These are phyloP conservation scores for Xylaria sp. DNA, from an alignment of 495 filamentous ascomycete species.

Conservation along the genomic window DNA sequence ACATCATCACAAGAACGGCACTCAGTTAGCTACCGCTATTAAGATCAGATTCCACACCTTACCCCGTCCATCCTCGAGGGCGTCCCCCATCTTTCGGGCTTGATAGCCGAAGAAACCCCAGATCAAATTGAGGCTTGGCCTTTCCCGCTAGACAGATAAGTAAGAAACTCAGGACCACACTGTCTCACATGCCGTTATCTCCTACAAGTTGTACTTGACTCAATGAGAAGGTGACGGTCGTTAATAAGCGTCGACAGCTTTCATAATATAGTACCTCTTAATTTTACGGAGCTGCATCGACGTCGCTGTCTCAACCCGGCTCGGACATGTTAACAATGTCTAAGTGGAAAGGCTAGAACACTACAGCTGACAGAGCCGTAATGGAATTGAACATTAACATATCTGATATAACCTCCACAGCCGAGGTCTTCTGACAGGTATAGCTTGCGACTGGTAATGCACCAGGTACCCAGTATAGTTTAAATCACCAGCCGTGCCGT, in stretches of 20 bases:
- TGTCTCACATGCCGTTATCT: neutral
- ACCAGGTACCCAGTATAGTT: conserved; percentile 8
- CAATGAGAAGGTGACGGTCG: neutral
- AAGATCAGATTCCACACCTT: conserved; percentile 7
- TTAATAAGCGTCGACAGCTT: neutral
- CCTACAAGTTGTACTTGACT: neutral
- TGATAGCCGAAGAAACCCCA: conserved; percentile 7
- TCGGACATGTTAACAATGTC: neutral
- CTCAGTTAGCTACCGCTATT: conserved; percentile 10
- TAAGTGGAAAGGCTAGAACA: conserved; percentile 9
- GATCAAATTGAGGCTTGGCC: neutral
- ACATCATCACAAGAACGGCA: neutral
- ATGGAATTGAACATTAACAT: conserved; percentile 11
- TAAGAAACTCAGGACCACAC: neutral
- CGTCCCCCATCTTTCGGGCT: neutral
- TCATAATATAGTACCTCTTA: neutral
- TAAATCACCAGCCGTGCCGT: conserved; percentile 10
- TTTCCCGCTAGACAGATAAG: neutral
- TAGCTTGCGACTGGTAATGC: conserved; percentile 21
- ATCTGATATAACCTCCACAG: conserved; percentile 22
- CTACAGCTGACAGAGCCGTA: neutral
- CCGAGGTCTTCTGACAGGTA: conserved; percentile 22
- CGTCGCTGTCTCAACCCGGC: neutral
- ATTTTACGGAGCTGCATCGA: neutral
- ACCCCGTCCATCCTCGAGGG: neutral